Percentiles rank a stretch among this genome's conserved stretches.
These are phyloP conservation scores for Backusella luteola DNA, from an alignment of 192 early-diverging fungal species.

Conservation along the genomic window DNA sequence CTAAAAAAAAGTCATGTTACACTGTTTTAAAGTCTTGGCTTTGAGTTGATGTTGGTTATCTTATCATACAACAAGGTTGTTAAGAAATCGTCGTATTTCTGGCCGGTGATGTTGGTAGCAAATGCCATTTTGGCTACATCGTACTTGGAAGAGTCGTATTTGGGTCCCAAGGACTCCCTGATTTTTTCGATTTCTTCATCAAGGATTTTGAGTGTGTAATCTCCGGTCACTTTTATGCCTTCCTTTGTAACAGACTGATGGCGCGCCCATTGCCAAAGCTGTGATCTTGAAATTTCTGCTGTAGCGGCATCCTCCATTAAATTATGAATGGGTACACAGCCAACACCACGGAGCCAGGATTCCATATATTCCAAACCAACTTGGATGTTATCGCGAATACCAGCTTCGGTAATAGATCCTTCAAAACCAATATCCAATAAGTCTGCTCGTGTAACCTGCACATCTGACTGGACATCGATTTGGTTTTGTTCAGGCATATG, in stretches of 20 bases:
- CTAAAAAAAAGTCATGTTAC: neutral
- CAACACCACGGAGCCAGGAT: slow-evolving; percentile 89
- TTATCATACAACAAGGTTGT: slow-evolving; percentile 91
- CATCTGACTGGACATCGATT: slow-evolving; percentile 86
- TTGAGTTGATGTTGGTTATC: slow-evolving; percentile 51
- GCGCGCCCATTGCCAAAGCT: slow-evolving; percentile 96
- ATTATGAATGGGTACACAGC: slow-evolving; percentile 97
- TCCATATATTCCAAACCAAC: slow-evolving; percentile 93
- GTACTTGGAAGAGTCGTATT: slow-evolving; percentile 67
- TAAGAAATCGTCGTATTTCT: slow-evolving; percentile 88
- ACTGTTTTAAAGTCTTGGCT: slow-evolving; percentile 27
- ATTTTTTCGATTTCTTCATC: slow-evolving; percentile 79
- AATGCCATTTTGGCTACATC: slow-evolving; percentile 64
- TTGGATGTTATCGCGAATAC: slow-evolving; percentile 88
- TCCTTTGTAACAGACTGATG: slow-evolving; percentile 79
- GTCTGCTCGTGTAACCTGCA: slow-evolving; percentile 76
- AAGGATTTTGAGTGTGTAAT: slow-evolving; percentile 71
- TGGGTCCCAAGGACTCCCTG: slow-evolving; percentile 55
- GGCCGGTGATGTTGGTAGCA: slow-evolving; percentile 73
- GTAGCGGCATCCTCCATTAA: slow-evolving; percentile 99
- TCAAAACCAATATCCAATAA: slow-evolving; percentile 72
- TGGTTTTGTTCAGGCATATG: slow-evolving; percentile 96
- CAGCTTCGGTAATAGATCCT: slow-evolving; percentile 82
- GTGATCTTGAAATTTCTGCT: slow-evolving; percentile 94
- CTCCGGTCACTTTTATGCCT: slow-evolving; percentile 75